Conservation (phyloP, 768 basidiomycete species). For the Podaxis sp. region DNA sequence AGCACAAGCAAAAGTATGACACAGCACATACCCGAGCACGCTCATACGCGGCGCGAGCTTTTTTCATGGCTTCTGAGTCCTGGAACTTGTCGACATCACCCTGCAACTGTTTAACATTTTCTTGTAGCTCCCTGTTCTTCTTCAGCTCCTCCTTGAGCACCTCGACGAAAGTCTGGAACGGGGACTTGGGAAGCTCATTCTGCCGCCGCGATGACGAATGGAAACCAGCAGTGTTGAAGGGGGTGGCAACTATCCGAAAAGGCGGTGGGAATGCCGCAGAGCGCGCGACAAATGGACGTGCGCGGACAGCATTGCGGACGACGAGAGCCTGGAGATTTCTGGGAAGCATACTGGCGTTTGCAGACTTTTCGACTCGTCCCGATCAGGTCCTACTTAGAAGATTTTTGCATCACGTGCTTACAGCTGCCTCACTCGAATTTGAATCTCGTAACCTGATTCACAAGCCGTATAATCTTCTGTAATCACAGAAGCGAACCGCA, state of each 20-base stretch:
- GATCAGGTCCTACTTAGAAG: slow-evolving; percentile 2
- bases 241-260: slow-evolving; percentile 36
- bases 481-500: no score
- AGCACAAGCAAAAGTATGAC: background rate
- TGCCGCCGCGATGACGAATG: slow-evolving; percentile 63
- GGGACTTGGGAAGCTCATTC: slow-evolving; percentile 80
- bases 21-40: slow-evolving; percentile 73
- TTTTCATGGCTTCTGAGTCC: slow-evolving; percentile 95
- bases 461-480: background rate
- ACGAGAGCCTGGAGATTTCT: slow-evolving; percentile 41
- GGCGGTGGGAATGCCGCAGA: slow-evolving; percentile 31
- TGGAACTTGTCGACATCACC: slow-evolving; percentile 97
- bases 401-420: slow-evolving; percentile 12
- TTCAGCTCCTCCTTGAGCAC: slow-evolving; percentile 88
- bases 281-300: slow-evolving; percentile 20
- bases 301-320: slow-evolving; percentile 32
- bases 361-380: slow-evolving; percentile 13
- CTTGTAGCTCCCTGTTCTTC: slow-evolving; percentile 93
- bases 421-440: background rate
- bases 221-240: slow-evolving; percentile 40
- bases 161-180: slow-evolving; percentile 95
- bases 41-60: slow-evolving; percentile 89
- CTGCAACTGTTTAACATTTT: slow-evolving; percentile 95
- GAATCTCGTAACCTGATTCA: background rate
- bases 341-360: slow-evolving; percentile 35